Conservation (phyloP, 2,329 filamentous ascomycete species). For the Metarhizium robertsii region DNA sequence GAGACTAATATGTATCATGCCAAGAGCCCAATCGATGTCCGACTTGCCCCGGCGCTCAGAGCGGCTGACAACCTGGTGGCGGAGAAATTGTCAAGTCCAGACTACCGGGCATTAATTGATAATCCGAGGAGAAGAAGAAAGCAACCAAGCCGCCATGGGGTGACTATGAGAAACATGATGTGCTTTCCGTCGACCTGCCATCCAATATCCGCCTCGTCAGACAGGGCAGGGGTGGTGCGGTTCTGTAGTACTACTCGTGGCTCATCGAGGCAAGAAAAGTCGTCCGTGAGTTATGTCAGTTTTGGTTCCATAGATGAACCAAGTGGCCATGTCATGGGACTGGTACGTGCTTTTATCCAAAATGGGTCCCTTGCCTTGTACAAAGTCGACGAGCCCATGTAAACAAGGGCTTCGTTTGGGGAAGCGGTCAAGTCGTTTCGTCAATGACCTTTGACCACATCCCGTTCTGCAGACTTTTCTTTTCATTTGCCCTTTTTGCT, state of each 20-base stretch:
- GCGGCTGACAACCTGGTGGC: not conserved
- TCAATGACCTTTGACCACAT: constrained; percentile 21
- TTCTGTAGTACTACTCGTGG: not conserved
- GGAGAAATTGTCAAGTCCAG: not conserved
- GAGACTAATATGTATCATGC: not conserved
- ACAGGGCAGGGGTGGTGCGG: not conserved
- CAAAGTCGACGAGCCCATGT: constrained; percentile 2
- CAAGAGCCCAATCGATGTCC: constrained; percentile 19
- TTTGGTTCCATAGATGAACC: constrained; percentile 3
- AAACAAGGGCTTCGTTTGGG: constrained; percentile 2
- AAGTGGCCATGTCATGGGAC: constrained; percentile 1
- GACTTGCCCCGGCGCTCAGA: constrained; percentile 13
- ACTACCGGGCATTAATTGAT: not conserved
- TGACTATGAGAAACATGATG: not conserved
- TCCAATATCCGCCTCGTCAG: not conserved
- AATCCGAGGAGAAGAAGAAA: not conserved
- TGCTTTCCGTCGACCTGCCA: not conserved
- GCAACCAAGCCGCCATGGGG: not conserved
- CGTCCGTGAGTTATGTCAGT: not conserved
- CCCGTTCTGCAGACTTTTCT: constrained; percentile 17
- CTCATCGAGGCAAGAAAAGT: not conserved
- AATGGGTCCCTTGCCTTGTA: constrained; percentile 4
- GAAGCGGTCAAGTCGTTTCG: constrained; percentile 9
- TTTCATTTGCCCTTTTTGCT: not conserved
- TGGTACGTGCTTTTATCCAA: constrained; percentile 1